A percentile compares a stretch with the other conserved stretches of the same genome.
These are phyloP conservation scores for Lathyrus sativus DNA, from an alignment of 306 rosid genomes.

Conservation along the genomic window DNA sequence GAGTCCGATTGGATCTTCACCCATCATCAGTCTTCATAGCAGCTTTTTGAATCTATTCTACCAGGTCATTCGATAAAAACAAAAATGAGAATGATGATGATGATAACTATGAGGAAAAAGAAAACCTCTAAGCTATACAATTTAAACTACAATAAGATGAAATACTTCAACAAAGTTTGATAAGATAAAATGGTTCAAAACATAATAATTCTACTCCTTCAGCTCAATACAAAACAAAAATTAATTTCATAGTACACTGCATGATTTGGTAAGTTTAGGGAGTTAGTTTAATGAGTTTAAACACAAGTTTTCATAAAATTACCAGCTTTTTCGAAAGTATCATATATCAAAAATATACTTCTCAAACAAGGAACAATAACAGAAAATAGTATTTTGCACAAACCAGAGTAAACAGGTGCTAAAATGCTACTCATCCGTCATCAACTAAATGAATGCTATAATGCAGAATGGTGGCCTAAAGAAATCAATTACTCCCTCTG, in stretches of 20 bases:
- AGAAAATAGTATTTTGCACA: not conserved
- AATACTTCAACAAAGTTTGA: not conserved
- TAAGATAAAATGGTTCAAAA: not conserved
- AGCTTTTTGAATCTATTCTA: conserved; percentile 24
- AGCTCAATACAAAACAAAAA: conserved; percentile 1
- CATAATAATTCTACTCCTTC: not conserved
- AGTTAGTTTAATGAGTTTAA: conserved; percentile 16
- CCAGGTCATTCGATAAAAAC: conserved; percentile 3
- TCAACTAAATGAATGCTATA: not conserved
- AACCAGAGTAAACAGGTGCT: not conserved
- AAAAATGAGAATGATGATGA: not conserved
- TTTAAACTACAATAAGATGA: not conserved
- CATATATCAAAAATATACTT: not conserved
- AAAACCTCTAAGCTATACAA: conserved; percentile 12
- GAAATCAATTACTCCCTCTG: not conserved
- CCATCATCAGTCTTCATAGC: not conserved
- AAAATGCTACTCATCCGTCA: not conserved
- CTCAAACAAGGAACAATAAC: not conserved
- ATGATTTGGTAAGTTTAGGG: conserved; percentile 5
- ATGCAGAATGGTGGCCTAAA: conserved; percentile 3
- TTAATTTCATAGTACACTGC: not conserved
- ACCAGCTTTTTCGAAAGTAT: conserved; percentile 2
- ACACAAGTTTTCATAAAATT: conserved; percentile 5
- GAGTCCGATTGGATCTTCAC: conserved; percentile 8
- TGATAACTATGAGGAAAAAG: conserved; percentile 3